Evolutionary conservation across 2,329 filamentous ascomycete genomes (phyloP), one percentile per base, ranked within the genome.

Genomic region (Aspergillus tubingensis): DNA sequence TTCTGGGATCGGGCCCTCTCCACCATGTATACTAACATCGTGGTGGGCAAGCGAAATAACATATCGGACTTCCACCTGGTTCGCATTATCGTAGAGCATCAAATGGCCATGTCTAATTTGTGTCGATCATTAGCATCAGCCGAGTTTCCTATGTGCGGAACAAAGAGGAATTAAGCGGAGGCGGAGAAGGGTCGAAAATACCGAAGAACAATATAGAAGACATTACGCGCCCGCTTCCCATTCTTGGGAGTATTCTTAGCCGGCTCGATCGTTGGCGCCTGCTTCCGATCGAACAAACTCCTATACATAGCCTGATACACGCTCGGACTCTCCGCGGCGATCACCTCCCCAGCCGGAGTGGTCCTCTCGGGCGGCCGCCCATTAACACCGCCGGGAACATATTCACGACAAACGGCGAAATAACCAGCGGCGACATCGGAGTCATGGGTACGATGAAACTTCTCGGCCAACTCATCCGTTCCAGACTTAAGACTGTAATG

Each of bases 271-370:
- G 80, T 82, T 3, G 84, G 82, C 17, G 77, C 77, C 65, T 82
- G 82, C 70, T 89, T 93, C 70, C 94, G 86, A 69, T 96, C 92
- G 74, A 99, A 98, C 63, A 99, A 89, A 75, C 91, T 96, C 73
- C 92, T 84, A 78, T 99, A 99, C 92, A 99, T 97, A 75, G 90
- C 90, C 83, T 98, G 95, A 77, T 98, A 98, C 39, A 99, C 94
- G 74, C 94, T 97, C 59, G 91, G 92, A 71, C 92, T 96, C 59
- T 92, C 90, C 44, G 90, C 82, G 36, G 89, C 86, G 48, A 95
- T 87, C 15, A 90, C 89, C 59, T 90, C 88, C 17, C 91, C 92
- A 11, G 91, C 86, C 5, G 92, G 91, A 0, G 91, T 94, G 32
- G 88, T 86, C 62, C 92, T 86, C 78, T 96, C 93, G 60, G 94